Evolutionary conservation across 129 eudicot species (phyloP), one percentile per base, ranked within the genome.

Genomic region (Lactuca saligna): DNA sequence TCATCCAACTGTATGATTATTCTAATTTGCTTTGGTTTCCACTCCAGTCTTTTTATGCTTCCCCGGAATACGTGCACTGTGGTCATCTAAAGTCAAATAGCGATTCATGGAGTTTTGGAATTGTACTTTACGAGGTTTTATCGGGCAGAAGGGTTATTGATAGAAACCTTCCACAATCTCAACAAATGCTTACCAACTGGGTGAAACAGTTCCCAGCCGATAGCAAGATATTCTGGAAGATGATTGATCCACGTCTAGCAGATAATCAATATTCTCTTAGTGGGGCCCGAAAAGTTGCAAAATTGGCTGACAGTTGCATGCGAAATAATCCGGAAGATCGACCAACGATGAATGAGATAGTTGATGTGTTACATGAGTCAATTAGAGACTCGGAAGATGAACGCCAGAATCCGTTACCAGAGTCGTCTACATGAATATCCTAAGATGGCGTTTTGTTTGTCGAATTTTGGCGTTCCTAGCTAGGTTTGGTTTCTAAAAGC

Each of bases 31-130:
- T 51, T 51, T 79, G 2, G 7, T 53, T 54, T 68, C 14, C 74
- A 90, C 95, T 88, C 90, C 74, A 90, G 97, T 88, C 90, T 14
- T 82, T 87, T 15, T 90, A 90, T 60, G 95, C 97, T 17, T 95
- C 97, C 41, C 97, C 97, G 0, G 97, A 90, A 72, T 90, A 90
- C 12, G 86, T 90, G 0, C 81, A 81, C 72, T 76, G 85, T 0
- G 97, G 97, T 7, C 97, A 76, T 73, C 83, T 90, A 41, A 80
- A 81, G 54, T 61, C 76, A 5, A 87, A 82, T 80, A 90, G 97
- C 66, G 97, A 90, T 33, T 68, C 87, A 53, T 90, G 85, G 82
- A 90, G 91, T 74, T 90, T 82, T 20, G 97, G 97, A 5, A 90
- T 90, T 17, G 97, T 87, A 0, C 79, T 90, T 0, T 90, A 90